phyloP scores from a whole-genome alignment of 1,284 basidiomycete genomes.

The Melampsora abietis-canadensis region DNA sequence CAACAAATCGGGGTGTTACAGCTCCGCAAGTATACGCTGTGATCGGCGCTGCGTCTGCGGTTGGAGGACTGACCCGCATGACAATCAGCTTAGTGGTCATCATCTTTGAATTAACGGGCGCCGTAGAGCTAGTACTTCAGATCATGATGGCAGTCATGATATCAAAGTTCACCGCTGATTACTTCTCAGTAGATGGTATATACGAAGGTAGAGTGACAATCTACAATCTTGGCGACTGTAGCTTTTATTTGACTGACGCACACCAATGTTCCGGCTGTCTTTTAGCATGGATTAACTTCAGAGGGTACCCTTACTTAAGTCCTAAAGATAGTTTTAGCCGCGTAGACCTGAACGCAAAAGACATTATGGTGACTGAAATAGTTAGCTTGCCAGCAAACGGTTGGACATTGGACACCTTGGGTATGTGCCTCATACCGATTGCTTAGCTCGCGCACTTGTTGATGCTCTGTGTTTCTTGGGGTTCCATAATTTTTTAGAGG shows the following conservation, averaged over 20 bases:
- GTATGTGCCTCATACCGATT: constrained; percentile 51
- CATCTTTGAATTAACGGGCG: constrained; percentile 62
- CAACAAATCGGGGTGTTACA: not conserved
- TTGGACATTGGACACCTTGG: constrained; percentile 59
- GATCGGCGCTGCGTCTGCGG: constrained; percentile 73
- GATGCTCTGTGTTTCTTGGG: not conserved
- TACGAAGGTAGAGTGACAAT: constrained; percentile 56
- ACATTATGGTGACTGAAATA: constrained; percentile 62
- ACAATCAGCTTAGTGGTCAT: constrained; percentile 65
- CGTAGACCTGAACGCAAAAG: constrained; percentile 62
- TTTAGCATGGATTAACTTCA: constrained; percentile 50
- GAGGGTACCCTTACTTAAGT: constrained; percentile 67
- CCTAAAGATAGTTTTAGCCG: constrained; percentile 68
- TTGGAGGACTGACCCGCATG: constrained; percentile 76
- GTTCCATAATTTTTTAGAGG: not conserved
- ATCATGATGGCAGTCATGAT: constrained; percentile 75
- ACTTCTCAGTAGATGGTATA: constrained; percentile 68
- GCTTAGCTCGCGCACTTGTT: not conserved
- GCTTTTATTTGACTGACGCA: not conserved
- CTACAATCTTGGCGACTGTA: constrained; percentile 66
- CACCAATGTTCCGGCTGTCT: not conserved
- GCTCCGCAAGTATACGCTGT: constrained; percentile 76
- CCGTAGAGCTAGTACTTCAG: constrained; percentile 62
- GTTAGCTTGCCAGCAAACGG: constrained; percentile 27
- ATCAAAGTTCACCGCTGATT: constrained; percentile 71